Base-by-base conservation (phyloP, 2,329 filamentous ascomycete genomes). In the Ceratocystis lukuohia region DNA sequence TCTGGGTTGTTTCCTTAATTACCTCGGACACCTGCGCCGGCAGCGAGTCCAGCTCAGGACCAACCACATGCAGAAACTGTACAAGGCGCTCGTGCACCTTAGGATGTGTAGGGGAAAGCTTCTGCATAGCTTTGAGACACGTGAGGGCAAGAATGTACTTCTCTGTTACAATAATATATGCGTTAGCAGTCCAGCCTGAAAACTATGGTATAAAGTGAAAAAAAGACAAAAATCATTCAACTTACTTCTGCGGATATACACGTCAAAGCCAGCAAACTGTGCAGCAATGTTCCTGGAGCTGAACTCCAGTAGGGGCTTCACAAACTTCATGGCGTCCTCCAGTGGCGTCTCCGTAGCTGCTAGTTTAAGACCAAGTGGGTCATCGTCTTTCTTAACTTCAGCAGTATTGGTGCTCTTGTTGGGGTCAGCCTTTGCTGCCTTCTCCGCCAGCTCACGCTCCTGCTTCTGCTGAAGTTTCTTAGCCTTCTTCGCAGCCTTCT, bases 401-500 rank as follows among this genome's bases (percentile, higher is more conserved):
- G 86, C 88, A 30, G 82, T 83, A 41, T 82, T 80, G 62, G 82
- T 82, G 30, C 83, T 81, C 78, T 91, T 93, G 74, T 95, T 91
- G 5, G 91, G 89, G 70, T 96, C 91, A 70, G 88, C 87, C 79
- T 90, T 89, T 45, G 88, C 85, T 22, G 84, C 84, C 72, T 86
- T 89, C 70, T 91, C 90, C 30, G 87, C 87, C 50, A 91, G 89
- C 70, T 89, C 87, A 72, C 89, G 86, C 74, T 92, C 88, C 44
- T 87, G 69, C 12, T 77, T 75, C 71, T 79, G 77, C 68, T 77
- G 75, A 71, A 93, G 90, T 74, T 89, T 94, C 76, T 88, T 90
- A 0, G 91, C 89, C 78, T 96, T 96, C 79, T 96, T 96, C 33
- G 88, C 81, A 0, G 89, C 90, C 79, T 93, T 96, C 79, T 93